These are phyloP conservation scores for Cryptococcus neoformans DNA, from an alignment of 1,284 basidiomycete species.

Conservation along the genomic window DNA sequence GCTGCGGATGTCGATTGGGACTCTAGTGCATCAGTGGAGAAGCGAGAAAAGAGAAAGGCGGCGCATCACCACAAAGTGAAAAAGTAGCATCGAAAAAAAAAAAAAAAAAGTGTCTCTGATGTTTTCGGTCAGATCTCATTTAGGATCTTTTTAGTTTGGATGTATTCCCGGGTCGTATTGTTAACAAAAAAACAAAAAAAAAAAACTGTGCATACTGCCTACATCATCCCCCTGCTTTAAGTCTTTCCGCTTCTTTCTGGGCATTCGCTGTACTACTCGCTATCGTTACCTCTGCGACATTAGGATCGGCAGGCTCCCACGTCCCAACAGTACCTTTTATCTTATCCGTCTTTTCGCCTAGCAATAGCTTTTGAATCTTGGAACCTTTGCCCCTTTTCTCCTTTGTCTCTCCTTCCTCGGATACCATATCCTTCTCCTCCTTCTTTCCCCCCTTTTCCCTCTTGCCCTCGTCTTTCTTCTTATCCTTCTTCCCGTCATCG, in stretches of 20 bases:
- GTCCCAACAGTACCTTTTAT: constrained; percentile 2
- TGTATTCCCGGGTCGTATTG: not conserved
- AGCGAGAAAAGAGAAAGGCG: constrained; percentile 27
- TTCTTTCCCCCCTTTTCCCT: not conserved
- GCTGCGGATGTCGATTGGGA: constrained; percentile 52
- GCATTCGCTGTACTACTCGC: constrained; percentile 15
- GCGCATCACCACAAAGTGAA: constrained; percentile 1
- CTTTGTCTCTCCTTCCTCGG: not conserved
- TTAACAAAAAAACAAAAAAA: too few species aligned
- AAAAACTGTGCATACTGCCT: not conserved
- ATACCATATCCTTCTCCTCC: not conserved
- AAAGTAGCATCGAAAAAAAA: not conserved
- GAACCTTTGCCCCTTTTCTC: not conserved
- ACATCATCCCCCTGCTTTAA: constrained; percentile 10
- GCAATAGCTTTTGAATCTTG: not conserved
- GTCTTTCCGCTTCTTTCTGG: constrained; percentile 13
- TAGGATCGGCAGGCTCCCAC: constrained; percentile 23
- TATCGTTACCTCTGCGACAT: constrained; percentile 20
- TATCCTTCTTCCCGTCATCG: not conserved
- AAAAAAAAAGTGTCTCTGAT: not conserved
- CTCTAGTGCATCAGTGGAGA: constrained; percentile 35
- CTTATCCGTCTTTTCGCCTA: constrained; percentile 4
- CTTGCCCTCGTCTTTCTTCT: not conserved
- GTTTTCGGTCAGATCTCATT: not conserved
- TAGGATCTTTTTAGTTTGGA: not conserved